phyloP scores from a whole-genome alignment of 2,329 filamentous ascomycete genomes.

The Colletotrichum kahawae region DNA sequence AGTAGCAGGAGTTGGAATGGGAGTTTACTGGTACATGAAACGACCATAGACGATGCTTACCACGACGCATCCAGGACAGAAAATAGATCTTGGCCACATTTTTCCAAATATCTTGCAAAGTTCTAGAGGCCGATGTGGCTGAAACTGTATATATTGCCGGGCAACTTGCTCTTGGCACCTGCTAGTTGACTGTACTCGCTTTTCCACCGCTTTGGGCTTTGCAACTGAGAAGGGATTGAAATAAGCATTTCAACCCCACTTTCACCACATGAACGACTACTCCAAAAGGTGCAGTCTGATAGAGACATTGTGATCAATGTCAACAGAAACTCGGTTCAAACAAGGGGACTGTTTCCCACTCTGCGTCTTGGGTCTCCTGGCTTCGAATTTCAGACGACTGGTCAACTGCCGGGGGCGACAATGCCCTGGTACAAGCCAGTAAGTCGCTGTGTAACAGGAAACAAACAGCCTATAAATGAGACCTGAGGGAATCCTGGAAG shows the following conservation, averaged over 20 bases:
- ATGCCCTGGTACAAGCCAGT: neutral
- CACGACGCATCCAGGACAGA: neutral
- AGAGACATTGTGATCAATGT: neutral
- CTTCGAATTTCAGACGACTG: neutral
- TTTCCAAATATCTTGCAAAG: rapidly evolving
- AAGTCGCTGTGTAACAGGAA: neutral
- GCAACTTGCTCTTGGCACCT: neutral
- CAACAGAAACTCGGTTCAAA: neutral
- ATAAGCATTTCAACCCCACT: rapidly evolving
- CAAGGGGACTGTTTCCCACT: neutral
- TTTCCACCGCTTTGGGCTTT: neutral
- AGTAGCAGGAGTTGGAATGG: neutral
- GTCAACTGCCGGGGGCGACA: neutral
- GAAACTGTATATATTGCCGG: neutral
- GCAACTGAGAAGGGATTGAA: rapidly evolving
- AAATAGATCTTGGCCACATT: rapidly evolving
- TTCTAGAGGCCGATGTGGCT: neutral
- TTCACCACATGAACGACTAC: neutral
- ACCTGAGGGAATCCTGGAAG: neutral
- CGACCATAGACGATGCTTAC: neutral
- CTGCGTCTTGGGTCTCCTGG: rapidly evolving
- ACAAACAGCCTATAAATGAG: neutral
- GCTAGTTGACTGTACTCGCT: neutral
- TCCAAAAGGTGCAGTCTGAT: neutral
- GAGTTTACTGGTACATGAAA: neutral